These are phyloP conservation scores for Penicillium hordei DNA, from an alignment of 2,329 filamentous ascomycete species.

Conservation along the genomic window DNA sequence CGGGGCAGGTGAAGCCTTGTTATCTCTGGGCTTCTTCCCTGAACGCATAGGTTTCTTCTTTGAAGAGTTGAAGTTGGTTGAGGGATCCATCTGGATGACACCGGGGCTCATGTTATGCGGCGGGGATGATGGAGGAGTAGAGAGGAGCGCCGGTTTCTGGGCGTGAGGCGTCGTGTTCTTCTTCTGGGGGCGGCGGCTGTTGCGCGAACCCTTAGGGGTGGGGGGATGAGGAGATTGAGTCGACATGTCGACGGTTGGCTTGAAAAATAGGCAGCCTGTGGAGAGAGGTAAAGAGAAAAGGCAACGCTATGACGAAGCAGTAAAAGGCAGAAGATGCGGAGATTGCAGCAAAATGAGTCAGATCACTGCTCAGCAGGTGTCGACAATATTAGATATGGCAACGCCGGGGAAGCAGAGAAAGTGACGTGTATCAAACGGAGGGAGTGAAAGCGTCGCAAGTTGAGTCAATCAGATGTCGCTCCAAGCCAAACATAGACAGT, in stretches of 20 bases:
- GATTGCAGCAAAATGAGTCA: conserved; percentile 22
- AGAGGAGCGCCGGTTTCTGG: conserved; percentile 31
- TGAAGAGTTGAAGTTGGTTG: conserved; percentile 25
- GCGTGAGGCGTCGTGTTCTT: conserved; percentile 35
- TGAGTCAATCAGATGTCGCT: conserved; percentile 5
- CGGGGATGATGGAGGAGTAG: conserved; percentile 40
- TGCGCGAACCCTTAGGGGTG: conserved; percentile 42
- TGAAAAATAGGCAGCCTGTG: conserved; percentile 53
- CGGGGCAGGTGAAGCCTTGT: conserved; percentile 26
- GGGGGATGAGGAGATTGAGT: conserved; percentile 40
- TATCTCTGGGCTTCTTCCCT: conserved; percentile 38
- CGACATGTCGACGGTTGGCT: conserved; percentile 50
- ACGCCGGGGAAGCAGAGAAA: conserved; percentile 24
- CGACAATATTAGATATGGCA: conserved; percentile 30
- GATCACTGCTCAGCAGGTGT: conserved; percentile 37
- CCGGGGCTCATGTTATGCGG: conserved; percentile 35
- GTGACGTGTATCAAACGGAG: conserved; percentile 8
- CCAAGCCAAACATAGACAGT: conserved; percentile 11
- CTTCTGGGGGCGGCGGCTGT: conserved; percentile 39
- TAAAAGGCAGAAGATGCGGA: conserved; percentile 22
- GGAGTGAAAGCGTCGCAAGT: conserved; percentile 13
- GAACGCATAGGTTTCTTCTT: conserved; percentile 41
- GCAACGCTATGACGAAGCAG: conserved; percentile 21
- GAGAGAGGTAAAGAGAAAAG: conserved; percentile 28
- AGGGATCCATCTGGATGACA: conserved; percentile 30